phyloP scores from a whole-genome alignment of 352 stramenopile genomes.

The Phytophthora foliorum region DNA sequence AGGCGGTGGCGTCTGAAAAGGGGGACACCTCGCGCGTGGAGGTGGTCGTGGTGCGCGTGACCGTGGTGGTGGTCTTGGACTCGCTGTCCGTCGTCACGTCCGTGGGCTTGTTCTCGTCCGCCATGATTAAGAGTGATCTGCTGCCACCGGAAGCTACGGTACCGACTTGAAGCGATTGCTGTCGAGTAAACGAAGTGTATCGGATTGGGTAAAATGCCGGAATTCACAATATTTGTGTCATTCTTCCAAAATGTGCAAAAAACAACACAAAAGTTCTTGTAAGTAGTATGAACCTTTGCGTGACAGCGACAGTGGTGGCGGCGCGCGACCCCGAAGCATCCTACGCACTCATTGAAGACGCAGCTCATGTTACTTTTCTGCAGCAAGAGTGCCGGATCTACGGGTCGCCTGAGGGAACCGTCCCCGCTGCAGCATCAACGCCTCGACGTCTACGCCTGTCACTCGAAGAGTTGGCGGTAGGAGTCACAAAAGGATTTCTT shows the following conservation, averaged over 20 bases:
- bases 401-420: constrained; percentile 29
- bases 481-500: constrained; percentile 49
- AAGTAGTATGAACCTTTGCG: neutral
- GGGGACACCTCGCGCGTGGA: constrained; percentile 5
- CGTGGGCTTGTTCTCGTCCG: constrained; percentile 27
- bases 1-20: neutral
- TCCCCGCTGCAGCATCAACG: neutral
- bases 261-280: too few relatives aligned
- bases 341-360: constrained; percentile 40
- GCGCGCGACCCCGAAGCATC: constrained; percentile 21
- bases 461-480: constrained; percentile 60
- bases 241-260: too few relatives aligned
- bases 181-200: constrained; percentile 25
- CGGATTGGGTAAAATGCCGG: too few relatives aligned
- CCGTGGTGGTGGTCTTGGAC: constrained; percentile 13
- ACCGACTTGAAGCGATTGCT: neutral
- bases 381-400: constrained; percentile 38
- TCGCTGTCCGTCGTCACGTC: constrained; percentile 25
- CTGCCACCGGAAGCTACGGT: too few relatives aligned
- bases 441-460: constrained; percentile 43
- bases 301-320: constrained; percentile 20
- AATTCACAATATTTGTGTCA: too few relatives aligned
- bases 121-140: constrained; percentile 23
- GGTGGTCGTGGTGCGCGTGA: constrained; percentile 17
- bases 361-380: constrained; percentile 21